Base-by-base conservation (phyloP, 1,139 yeast species). In the Meyerozyma carpophila region DNA sequence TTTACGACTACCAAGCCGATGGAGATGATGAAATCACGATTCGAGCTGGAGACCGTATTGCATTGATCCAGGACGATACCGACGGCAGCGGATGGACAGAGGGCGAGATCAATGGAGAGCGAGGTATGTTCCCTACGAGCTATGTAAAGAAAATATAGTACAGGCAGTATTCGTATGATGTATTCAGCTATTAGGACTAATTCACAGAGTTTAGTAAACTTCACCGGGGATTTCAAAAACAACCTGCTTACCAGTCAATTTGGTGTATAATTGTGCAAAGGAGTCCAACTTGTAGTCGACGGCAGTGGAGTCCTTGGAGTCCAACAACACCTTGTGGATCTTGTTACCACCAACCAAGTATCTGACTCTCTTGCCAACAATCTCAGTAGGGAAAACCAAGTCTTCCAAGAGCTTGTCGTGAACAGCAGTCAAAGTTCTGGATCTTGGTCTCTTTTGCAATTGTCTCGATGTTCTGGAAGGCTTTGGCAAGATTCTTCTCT, bases 221-320 rank as follows among this genome's bases (percentile, higher is more conserved):
- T 73, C 77, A 65, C 75, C 84, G 68, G 96, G 95, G 77, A 91
- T 88, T 84, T 91, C 98, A 70, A 93, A 93, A 67, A 90, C 95
- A 79, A 93, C 97, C 79, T 90, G 95, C 85, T 93, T 94, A 80
- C 98, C 98, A 67, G 98, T 93, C 77, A 93, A 89, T 82, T 91
- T 91, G 79, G 81, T 79, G 95, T 91, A 93, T 69, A 93, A 93
- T 66, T 95, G 88, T 82, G 91, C 96, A 96, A 93, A 93, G 61
- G 98, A 89, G 76, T 93, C 98, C 75, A 93, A 87, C 83, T 94
- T 93, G 89, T 93, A 90, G 80, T 93, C 98, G 69, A 93, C 93
- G 70, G 91, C 84, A 65, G 91, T 84, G 61, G 95, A 85, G 75
- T 93, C 98, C 87, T 93, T 94, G 70, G 96, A 87, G 82, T 91